phyloP scores from a whole-genome alignment of 2,329 filamentous ascomycete genomes.

The Fusarium sp. region DNA sequence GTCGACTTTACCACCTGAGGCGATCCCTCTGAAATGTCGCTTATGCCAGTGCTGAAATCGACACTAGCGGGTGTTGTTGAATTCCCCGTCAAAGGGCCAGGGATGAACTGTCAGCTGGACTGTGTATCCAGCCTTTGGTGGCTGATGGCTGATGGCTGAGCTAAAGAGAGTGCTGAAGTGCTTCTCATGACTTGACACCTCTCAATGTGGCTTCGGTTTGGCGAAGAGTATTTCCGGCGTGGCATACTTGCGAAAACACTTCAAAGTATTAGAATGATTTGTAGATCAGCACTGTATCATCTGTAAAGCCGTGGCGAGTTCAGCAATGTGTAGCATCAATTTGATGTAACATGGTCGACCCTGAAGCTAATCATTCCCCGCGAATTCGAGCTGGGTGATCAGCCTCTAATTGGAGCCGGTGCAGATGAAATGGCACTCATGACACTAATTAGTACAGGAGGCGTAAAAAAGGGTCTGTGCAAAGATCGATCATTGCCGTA shows the following conservation, averaged over 20 bases:
- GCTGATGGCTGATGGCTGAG: background rate
- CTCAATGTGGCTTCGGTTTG: background rate
- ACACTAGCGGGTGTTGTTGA: background rate
- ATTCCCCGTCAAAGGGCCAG: background rate
- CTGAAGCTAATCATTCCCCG: background rate
- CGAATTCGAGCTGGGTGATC: background rate
- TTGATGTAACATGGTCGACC: background rate
- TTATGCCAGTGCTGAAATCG: background rate
- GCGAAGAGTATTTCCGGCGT: background rate
- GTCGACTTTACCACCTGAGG: background rate
- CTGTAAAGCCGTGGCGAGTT: background rate
- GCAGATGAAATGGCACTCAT: conserved; percentile 1
- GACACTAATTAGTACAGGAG: background rate
- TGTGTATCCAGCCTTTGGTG: background rate
- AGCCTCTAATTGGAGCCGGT: background rate
- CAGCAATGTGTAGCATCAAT: accelerated
- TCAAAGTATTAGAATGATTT: too few species aligned
- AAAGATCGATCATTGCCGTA: background rate
- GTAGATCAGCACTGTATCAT: background rate
- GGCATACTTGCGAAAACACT: background rate
- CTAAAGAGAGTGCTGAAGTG: background rate
- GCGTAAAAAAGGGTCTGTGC: background rate
- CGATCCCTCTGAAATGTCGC: background rate
- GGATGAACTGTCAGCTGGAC: background rate
- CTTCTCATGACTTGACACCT: background rate